A percentile compares a stretch with the other conserved stretches of the same genome.
These are phyloP conservation scores for Helianthus tuberosus DNA, from an alignment of 129 eudicot genomes.

Conservation along the genomic window DNA sequence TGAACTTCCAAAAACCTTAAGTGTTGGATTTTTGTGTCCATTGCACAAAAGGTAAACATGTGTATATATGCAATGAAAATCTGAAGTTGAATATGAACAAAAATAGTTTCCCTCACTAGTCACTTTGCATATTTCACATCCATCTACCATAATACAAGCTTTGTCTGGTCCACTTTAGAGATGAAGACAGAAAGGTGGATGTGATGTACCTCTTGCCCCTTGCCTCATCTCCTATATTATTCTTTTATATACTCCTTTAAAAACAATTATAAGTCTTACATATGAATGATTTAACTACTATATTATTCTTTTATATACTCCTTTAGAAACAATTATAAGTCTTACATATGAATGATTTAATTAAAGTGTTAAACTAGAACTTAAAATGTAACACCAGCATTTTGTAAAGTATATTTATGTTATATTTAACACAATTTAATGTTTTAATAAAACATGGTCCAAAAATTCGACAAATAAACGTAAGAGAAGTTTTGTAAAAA, in stretches of 20 bases:
- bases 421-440: neutral
- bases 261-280: neutral
- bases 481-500: neutral
- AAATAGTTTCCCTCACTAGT: neutral
- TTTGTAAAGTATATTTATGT: neutral
- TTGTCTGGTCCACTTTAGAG: conserved; percentile 39
- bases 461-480: neutral
- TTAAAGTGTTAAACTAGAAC: neutral
- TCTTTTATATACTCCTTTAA: conserved; percentile 6
- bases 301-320: conserved; percentile 13
- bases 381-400: neutral
- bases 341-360: neutral
- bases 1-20: neutral
- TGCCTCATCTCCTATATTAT: conserved; percentile 33
- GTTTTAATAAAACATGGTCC: neutral
- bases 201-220: conserved; percentile 35
- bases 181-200: conserved; percentile 29
- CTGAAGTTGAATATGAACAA: conserved; percentile 12
- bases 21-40: conserved; percentile 6
- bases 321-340: neutral
- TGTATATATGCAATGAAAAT: conserved; percentile 23
- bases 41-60: conserved; percentile 27
- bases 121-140: conserved; percentile 34
- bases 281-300: neutral
- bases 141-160: conserved; percentile 24